Evolutionary conservation across 148 eudicot species (phyloP).

Genomic region (Camellia japonica): DNA sequence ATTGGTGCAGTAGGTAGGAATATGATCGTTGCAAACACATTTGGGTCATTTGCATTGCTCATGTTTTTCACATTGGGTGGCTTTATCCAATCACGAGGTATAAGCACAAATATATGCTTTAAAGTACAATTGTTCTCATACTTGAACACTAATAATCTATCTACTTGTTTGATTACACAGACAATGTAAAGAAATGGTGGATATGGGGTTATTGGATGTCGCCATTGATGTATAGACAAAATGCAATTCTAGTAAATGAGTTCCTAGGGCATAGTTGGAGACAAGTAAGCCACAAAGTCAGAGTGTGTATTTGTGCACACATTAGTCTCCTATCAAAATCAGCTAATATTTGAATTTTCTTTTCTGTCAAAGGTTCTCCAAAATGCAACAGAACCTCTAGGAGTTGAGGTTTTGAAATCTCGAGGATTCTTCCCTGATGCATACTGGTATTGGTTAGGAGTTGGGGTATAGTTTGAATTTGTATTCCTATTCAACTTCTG

Average conservation of each 20-base stretch:
- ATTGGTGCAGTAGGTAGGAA: constrained; percentile 56
- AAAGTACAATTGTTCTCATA: not conserved
- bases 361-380: constrained; percentile 24
- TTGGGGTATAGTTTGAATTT: constrained; percentile 53
- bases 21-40: constrained; percentile 59
- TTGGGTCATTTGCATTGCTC: constrained; percentile 54
- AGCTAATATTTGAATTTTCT: constrained; percentile 7
- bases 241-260: constrained; percentile 64
- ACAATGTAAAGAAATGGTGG: constrained; percentile 65
- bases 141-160: not conserved
- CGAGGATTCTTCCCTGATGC: constrained; percentile 43
- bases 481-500: constrained; percentile 36
- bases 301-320: not conserved
- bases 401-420: constrained; percentile 24
- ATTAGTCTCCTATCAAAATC: not conserved
- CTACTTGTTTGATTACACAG: constrained; percentile 25
- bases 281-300: constrained; percentile 36
- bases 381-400: constrained; percentile 34
- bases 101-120: not conserved
- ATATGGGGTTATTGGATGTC: constrained; percentile 80
- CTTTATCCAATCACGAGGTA: constrained; percentile 61
- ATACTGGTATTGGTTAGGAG: constrained; percentile 68
- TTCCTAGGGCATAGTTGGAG: constrained; percentile 68
- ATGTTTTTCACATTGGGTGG: constrained; percentile 57
- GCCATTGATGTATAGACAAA: constrained; percentile 73